phyloP scores from a whole-genome alignment of 140 eudicot genomes.

The Flaveria floridana region DNA sequence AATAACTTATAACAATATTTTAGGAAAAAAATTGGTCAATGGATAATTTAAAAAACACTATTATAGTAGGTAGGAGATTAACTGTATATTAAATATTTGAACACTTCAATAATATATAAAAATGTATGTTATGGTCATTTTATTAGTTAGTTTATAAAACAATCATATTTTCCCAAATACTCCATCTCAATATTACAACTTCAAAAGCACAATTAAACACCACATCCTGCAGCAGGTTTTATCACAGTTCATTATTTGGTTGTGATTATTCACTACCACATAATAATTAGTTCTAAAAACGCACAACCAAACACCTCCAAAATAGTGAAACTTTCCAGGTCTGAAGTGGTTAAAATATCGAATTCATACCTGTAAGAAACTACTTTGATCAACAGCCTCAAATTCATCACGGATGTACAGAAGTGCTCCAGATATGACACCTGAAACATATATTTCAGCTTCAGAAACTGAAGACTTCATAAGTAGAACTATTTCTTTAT shows the following conservation, averaged over 20 bases:
- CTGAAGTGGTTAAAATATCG: not conserved
- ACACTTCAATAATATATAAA: not conserved
- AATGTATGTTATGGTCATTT: not conserved
- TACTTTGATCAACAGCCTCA: conserved; percentile 65
- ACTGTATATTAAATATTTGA: not conserved
- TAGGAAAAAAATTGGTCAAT: not conserved
- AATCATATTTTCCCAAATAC: not conserved
- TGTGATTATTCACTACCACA: not conserved
- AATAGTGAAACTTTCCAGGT: no score
- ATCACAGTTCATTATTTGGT: not conserved
- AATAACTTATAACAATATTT: not conserved
- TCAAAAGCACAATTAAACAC: not conserved
- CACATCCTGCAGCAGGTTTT: conserved; percentile 3
- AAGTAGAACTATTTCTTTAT: no score
- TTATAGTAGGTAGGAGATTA: not conserved
- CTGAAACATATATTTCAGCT: conserved; percentile 39
- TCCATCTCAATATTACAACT: not conserved
- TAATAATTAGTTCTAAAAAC: not conserved
- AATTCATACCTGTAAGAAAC: conserved; percentile 76
- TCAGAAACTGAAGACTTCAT: not conserved
- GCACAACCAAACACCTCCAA: not conserved
- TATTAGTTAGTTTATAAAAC: not conserved
- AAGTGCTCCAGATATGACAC: conserved; percentile 94
- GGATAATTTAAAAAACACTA: not conserved
- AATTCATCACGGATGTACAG: conserved; percentile 85